Evolutionary conservation across 2,329 filamentous ascomycete species (phyloP), one percentile per base, ranked within the genome.

Genomic region (Colletotrichum cuscutae): DNA sequence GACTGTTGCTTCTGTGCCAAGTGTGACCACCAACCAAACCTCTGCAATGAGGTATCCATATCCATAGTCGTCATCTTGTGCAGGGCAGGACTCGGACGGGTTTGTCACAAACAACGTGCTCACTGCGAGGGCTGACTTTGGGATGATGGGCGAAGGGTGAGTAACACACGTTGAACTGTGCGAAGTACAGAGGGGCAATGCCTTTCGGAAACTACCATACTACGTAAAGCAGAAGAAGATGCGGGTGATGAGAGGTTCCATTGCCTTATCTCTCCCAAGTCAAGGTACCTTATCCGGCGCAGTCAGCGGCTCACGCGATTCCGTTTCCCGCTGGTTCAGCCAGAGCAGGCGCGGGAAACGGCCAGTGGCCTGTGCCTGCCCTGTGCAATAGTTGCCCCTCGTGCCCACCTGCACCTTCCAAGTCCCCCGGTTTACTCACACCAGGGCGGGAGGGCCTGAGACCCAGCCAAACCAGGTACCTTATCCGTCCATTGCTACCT

Each of bases 241-340:
- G 11, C 11, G 32, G 32, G 32, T 35, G 32, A 12, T 19, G 3
- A 6, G 37, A 28, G 24, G 42, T 49, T 22, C 42, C 19, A 22
- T 49, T 49, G 42, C 42, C 42, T n/a, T 49, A 49, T 49, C 42
- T 49, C 42, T 49, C 19, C 42, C 19, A 49, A 19, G 15, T 15
- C 32, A 42, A 42, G 37, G 37, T 42, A 19, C 28, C 61, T 64
- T 65, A 52, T 69, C 67, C 37, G n/a, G 26, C 46, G 49, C 66
- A 49, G 57, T 54, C 61, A 64, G 46, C 42, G 42, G 42, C 19
- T 49, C 42, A 49, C 42, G 42, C 42, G 19, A 49, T 49, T 49
- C 42, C 42, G 42, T 49, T 19, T 49, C 19, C 19, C 19, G 0
- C 19, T 49, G 42, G 42, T 19, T 49, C 42, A 49, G 42, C 42